Percentiles rank a stretch among this genome's conserved stretches.
Conservation (phyloP, 306 rosid species). For the Rosa rugosa region DNA sequence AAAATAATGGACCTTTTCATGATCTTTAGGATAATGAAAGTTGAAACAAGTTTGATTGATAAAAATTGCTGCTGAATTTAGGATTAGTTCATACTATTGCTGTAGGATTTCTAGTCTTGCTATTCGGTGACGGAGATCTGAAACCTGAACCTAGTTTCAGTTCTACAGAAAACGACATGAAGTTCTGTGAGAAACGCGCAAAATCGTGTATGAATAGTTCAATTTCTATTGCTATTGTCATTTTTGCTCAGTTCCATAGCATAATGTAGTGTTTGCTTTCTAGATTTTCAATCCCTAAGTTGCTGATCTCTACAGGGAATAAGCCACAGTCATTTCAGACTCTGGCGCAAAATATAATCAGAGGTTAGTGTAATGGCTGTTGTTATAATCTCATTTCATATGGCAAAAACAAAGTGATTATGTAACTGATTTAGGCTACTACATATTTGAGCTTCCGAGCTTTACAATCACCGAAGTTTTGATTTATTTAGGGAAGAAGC, state of each 20-base stretch:
- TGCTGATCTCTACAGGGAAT: conserved; percentile 15
- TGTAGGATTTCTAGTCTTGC: too few species aligned
- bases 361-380: too few species aligned
- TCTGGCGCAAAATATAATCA: conserved; percentile 64
- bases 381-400: too few species aligned
- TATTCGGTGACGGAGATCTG: conserved; percentile 27
- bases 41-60: too few species aligned
- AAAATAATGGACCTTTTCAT: too few species aligned
- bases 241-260: not conserved
- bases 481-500: conserved; percentile 18
- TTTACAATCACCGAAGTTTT: not conserved
- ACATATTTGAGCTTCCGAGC: not conserved
- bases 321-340: conserved; percentile 44
- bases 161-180: conserved; percentile 27
- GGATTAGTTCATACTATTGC: too few species aligned
- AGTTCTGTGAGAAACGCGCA: conserved; percentile 11
- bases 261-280: not conserved
- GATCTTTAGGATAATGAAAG: too few species aligned
- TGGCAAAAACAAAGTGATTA: not conserved
- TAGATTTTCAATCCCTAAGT: not conserved
- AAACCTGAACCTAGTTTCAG: conserved; percentile 34
- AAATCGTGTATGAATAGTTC: conserved; percentile 16
- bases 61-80: too few species aligned
- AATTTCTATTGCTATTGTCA: not conserved
- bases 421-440: not conserved